Base-by-base conservation (phyloP, 306 rosid genomes). In the Medicago arabica region DNA sequence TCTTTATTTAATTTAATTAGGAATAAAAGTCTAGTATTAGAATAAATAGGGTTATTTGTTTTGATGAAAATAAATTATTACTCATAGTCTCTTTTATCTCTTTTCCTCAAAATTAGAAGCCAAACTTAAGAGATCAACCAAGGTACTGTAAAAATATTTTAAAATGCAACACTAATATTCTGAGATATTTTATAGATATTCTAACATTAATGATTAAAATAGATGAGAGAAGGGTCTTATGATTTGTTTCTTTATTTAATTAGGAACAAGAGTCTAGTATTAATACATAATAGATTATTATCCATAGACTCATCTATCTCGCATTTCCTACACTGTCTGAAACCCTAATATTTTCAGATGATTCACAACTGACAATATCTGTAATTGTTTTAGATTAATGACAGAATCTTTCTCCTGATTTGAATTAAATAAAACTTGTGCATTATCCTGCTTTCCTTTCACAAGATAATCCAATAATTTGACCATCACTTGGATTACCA, bases 341-440 rank as follows among this genome's bases (percentile, higher is more conserved):
- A 36, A 63, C 69, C 44, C 47, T 57, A 25, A 25, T 28, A 60
- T 5, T 60, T 60, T 31, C 66, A 60, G 7, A 28, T 6, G 28
- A 31, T 14, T 63, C 25, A 34, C 46, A 38, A 38, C 28, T 11
- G 21, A n/a, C 69, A 38, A 38, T 63, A 63, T 63, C 23, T 36
- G 15, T 41, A 63, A 63, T 17, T 36, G 71, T 66, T 19, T 9
- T 62, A 17, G 25, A 38, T 63, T 16, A 38, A 38, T 38, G 28
- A 39, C 69, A 36, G 16, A 23, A 62, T 62, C 46, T 62, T 62
- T 34, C 67, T 34, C 67, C 67, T 62, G 43, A 36, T 62, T 62
- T 44, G 34, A 62, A 62, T 38, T n/a, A 18, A 62, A 66, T n/a
- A 18, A 62, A 66, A 40, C 34, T 4, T 17, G 17, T 17, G 21